Evolutionary conservation across 2,329 filamentous ascomycete genomes (phyloP).

Genomic region (Aspergillus tamarii): DNA sequence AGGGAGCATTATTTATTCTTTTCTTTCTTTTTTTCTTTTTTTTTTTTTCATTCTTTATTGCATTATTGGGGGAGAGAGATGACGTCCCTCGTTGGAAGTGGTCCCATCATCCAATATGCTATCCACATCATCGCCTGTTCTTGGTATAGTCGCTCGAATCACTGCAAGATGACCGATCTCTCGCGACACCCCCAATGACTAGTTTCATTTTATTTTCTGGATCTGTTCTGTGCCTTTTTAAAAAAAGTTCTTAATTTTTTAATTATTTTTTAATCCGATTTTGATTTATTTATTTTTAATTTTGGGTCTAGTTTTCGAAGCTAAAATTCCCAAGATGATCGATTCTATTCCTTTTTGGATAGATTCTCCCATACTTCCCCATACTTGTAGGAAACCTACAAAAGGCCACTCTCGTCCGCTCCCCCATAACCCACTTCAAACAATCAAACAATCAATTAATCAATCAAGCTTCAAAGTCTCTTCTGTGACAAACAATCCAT

Average conservation of each 20-base stretch:
- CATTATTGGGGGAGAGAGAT: neutral
- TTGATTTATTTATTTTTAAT: slow-evolving; percentile 11
- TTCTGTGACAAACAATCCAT: slow-evolving; percentile 11
- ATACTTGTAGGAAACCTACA: slow-evolving; percentile 19
- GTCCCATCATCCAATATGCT: slow-evolving; percentile 3
- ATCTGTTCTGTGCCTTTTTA: slow-evolving; percentile 2
- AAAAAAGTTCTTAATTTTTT: no score
- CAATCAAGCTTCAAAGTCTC: slow-evolving; percentile 1
- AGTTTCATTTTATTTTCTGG: slow-evolving; percentile 17
- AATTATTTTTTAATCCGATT: neutral
- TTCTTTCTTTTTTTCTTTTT: no score
- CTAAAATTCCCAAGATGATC: slow-evolving; percentile 3
- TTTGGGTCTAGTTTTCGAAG: neutral
- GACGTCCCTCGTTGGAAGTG: slow-evolving; percentile 1
- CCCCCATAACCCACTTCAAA: slow-evolving; percentile 5
- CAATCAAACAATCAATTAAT: slow-evolving; percentile 1
- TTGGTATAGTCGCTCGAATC: slow-evolving; percentile 8
- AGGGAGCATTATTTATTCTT: neutral
- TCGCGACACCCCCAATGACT: slow-evolving; percentile 8
- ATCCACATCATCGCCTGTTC: slow-evolving; percentile 1
- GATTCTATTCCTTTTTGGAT: slow-evolving; percentile 9
- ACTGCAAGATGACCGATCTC: slow-evolving; percentile 24
- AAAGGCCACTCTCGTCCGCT: slow-evolving; percentile 15
- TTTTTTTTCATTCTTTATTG: neutral
- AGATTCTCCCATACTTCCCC: slow-evolving; percentile 14